phyloP scores from a whole-genome alignment of 768 basidiomycete species.

The Fistulinella prunicolor region DNA sequence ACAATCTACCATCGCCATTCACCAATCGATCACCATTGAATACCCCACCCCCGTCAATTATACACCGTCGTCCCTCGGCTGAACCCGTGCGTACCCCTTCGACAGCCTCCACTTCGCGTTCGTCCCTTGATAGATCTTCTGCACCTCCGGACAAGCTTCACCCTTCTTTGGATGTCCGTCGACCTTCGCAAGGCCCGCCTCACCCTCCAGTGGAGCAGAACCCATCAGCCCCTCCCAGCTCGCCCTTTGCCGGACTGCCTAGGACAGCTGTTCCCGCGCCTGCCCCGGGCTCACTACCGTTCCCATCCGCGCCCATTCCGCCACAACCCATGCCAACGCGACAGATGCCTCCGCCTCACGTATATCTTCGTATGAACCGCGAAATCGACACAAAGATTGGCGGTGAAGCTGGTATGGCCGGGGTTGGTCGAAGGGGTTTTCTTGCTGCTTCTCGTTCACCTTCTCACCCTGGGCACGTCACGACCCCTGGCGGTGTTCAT shows the following conservation, averaged over 20 bases:
- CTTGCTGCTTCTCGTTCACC: conserved; percentile 28
- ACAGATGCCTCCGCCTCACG: conserved; percentile 17
- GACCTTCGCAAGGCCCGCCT: conserved; percentile 15
- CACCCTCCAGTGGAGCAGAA: conserved; percentile 5
- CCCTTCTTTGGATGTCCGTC: conserved; percentile 11
- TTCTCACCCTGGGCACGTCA: conserved; percentile 1
- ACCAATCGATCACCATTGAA: conserved; percentile 10
- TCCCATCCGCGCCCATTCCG: conserved; percentile 9
- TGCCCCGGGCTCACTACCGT: conserved; percentile 9
- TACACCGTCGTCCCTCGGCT: conserved; percentile 12
- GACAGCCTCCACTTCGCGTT: conserved; percentile 9
- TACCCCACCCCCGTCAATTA: conserved; percentile 5
- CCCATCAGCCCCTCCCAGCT: background rate
- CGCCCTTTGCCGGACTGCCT: conserved; percentile 7
- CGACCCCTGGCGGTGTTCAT: conserved; percentile 9
- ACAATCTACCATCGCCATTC: conserved; percentile 10
- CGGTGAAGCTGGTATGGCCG: conserved; percentile 85
- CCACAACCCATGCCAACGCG: conserved; percentile 12
- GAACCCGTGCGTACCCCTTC: conserved; percentile 19
- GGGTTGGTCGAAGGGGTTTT: conserved; percentile 84
- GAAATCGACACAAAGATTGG: conserved; percentile 70
- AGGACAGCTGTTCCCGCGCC: conserved; percentile 12
- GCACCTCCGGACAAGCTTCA: conserved; percentile 19
- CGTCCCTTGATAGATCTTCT: conserved; percentile 13
- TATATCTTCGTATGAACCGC: conserved; percentile 10